phyloP scores from a whole-genome alignment of 805 yeast genomes.

The Candida glaebosa region DNA sequence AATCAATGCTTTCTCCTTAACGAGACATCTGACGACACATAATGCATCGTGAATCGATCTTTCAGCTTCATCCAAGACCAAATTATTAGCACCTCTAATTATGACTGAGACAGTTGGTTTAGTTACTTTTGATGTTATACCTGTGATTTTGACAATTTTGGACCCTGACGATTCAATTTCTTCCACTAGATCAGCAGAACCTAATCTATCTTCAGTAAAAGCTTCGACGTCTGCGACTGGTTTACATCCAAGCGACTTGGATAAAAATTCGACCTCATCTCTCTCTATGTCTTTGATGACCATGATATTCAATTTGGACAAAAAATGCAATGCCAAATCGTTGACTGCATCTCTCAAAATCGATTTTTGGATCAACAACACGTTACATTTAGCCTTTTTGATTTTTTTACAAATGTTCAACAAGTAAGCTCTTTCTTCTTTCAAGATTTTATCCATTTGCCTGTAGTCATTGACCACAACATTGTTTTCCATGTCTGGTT shows the following conservation, averaged over 20 bases:
- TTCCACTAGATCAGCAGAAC: slow-evolving; percentile 87
- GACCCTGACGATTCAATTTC: slow-evolving; percentile 88
- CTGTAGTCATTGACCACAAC: slow-evolving; percentile 97
- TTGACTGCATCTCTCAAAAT: slow-evolving; percentile 92
- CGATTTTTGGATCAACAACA: slow-evolving; percentile 85
- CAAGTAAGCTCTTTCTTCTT: slow-evolving; percentile 95
- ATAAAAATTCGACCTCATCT: slow-evolving; percentile 90
- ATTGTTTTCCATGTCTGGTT: slow-evolving; percentile 96
- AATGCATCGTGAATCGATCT: slow-evolving; percentile 96
- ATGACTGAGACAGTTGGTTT: slow-evolving; percentile 81
- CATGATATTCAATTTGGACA: slow-evolving; percentile 88
- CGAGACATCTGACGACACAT: slow-evolving; percentile 87
- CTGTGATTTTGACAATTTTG: slow-evolving; percentile 83
- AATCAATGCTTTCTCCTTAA: slow-evolving; percentile 81
- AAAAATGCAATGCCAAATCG: slow-evolving; percentile 90
- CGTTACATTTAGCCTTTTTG: slow-evolving; percentile 96
- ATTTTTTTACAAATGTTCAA: slow-evolving; percentile 93
- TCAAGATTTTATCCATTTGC: slow-evolving; percentile 97
- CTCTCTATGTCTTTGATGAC: slow-evolving; percentile 94
- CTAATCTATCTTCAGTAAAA: slow-evolving; percentile 89
- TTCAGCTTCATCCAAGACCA: slow-evolving; percentile 93
- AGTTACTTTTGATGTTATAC: slow-evolving; percentile 54
- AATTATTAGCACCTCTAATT: slow-evolving; percentile 90
- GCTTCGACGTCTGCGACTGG: slow-evolving; percentile 95
- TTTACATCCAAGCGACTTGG: slow-evolving; percentile 83